Evolutionary conservation across 2,329 filamentous ascomycete species (phyloP).

Genomic region (Phymatotrichopsis omnivora): DNA sequence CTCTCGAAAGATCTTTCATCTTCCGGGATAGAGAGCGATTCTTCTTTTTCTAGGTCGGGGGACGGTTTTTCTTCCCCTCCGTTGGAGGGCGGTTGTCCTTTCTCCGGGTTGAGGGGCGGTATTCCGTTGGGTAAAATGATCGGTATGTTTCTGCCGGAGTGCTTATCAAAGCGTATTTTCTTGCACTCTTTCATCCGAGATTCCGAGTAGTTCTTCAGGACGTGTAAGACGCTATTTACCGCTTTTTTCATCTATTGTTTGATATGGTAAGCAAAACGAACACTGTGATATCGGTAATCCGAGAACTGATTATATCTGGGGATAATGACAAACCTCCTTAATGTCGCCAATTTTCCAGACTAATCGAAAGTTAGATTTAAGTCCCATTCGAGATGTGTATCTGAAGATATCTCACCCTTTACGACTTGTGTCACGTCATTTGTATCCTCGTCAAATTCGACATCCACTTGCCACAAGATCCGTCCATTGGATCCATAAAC

Average conservation of each 20-base stretch:
- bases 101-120: no score
- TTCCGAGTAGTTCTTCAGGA: slow-evolving; percentile 4
- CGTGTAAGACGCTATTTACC: neutral
- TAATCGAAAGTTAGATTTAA: neutral
- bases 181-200: slow-evolving; percentile 4
- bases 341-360: slow-evolving; percentile 14
- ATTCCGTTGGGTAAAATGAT: neutral
- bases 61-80: no score
- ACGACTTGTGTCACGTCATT: slow-evolving; percentile 7
- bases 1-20: slow-evolving; percentile 8
- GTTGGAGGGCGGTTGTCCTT: no score
- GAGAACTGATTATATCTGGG: no score
- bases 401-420: slow-evolving; percentile 6
- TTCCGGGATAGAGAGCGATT: no score
- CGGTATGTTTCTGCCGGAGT: neutral
- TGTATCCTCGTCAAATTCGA: slow-evolving; percentile 10
- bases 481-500: slow-evolving; percentile 11
- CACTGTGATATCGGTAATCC: neutral
- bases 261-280: no score
- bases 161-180: neutral
- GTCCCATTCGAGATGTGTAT: no score
- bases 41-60: no score
- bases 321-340: neutral
- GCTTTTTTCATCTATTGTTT: slow-evolving; percentile 5
- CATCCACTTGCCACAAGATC: slow-evolving; percentile 19